These are phyloP conservation scores for Trebouxia gelatinosa DNA, from an alignment of 163 green algal genomes.

Conservation along the genomic window DNA sequence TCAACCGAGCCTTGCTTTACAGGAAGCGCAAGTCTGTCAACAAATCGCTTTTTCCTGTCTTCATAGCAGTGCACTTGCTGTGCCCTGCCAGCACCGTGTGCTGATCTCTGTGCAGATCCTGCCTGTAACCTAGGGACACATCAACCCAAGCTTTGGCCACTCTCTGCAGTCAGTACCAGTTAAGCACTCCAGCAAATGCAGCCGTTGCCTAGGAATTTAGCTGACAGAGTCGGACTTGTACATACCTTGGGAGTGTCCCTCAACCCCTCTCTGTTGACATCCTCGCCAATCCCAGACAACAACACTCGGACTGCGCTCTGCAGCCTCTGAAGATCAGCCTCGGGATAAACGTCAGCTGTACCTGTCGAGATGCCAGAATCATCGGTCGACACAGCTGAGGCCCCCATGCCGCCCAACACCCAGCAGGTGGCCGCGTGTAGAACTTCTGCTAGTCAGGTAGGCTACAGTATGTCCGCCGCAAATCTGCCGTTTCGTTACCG, in stretches of 20 bases:
- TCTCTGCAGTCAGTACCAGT: slow-evolving; percentile 12
- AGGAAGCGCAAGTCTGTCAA: too few species aligned
- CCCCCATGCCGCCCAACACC: too few species aligned
- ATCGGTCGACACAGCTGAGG: slow-evolving; percentile 22
- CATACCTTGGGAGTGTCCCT: slow-evolving; percentile 74
- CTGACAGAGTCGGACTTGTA: not conserved
- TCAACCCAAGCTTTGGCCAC: slow-evolving; percentile 29
- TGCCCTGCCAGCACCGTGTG: too few species aligned
- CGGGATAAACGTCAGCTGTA: not conserved
- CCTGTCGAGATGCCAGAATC: slow-evolving; percentile 1
- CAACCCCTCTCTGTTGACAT: slow-evolving; percentile 64
- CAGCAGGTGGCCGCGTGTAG: too few species aligned
- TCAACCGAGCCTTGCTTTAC: too few species aligned
- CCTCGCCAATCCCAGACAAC: slow-evolving; percentile 65
- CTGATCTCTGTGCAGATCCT: slow-evolving; percentile 26
- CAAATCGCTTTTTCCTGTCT: too few species aligned
- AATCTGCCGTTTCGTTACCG: too few species aligned
- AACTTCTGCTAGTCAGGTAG: too few species aligned
- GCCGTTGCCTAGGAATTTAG: not conserved
- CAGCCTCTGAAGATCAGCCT: slow-evolving; percentile 20
- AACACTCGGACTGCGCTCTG: slow-evolving; percentile 54
- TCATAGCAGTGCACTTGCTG: too few species aligned
- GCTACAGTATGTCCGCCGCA: too few species aligned
- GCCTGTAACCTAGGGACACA: slow-evolving; percentile 14
- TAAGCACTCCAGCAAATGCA: not conserved